Evolutionary conservation across 306 rosid genomes (phyloP).

Genomic region (Cucurbita maxima): DNA sequence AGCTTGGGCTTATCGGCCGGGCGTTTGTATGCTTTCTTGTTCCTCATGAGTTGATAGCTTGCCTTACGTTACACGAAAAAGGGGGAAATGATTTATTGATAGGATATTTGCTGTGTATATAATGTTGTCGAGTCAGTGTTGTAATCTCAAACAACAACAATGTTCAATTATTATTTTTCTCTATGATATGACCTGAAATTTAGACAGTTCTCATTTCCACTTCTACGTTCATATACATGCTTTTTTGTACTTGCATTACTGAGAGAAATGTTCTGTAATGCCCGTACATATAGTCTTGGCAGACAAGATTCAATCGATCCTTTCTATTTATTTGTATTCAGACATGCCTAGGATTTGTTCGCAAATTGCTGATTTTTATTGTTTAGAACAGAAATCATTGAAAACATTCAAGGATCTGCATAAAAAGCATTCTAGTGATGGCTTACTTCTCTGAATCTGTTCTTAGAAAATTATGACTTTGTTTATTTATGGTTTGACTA

Average conservation of each 20-base stretch:
- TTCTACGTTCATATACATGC: neutral
- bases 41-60: conserved; percentile 50
- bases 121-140: neutral
- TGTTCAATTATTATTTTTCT: neutral
- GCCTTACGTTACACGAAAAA: neutral
- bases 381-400: neutral
- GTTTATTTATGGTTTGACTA: no score
- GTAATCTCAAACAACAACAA: neutral
- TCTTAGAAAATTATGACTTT: neutral
- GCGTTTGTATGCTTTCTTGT: conserved; percentile 98
- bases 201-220: neutral
- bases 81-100: neutral
- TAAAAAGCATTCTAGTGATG: neutral
- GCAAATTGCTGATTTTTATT: neutral
- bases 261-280: neutral
- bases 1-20: conserved; percentile 98
- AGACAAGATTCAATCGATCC: neutral
- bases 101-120: conserved; percentile 1
- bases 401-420: neutral
- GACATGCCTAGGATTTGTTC: neutral
- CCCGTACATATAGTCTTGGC: neutral
- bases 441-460: neutral
- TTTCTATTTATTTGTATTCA: neutral
- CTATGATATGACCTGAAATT: neutral
- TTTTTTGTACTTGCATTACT: neutral